Base-by-base conservation (phyloP, 257 asterid species). In the Jacaranda copaia region DNA sequence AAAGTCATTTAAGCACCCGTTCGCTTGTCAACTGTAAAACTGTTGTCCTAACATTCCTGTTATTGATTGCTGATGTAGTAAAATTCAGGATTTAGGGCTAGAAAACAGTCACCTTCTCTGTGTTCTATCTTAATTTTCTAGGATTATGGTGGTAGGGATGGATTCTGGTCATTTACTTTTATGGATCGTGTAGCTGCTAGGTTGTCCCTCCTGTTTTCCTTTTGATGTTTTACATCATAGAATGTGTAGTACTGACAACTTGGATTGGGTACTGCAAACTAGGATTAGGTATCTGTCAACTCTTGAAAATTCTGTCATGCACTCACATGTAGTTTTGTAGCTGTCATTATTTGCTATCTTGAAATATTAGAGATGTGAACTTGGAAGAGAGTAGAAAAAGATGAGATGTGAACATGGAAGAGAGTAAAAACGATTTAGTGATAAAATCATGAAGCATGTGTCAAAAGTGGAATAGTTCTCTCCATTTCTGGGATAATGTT, bases 161-260 rank as follows among this genome's bases (percentile, higher is more conserved):
- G 32, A 25, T 25, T 25, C 32, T 25, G 32, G 32, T 25, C 1
- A 25, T 25, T 25, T 0, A 25, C 32, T 15, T 16, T 36, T 76
- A 38, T 76, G 79, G 45, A 5, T 40, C 38, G 40, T 66, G 36
- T n/a, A 43, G 20, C 72, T 48, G 59, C 78, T 35, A 61, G n/a
- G 56, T 6, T 14, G 36, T 60, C 15, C 11, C 14, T 20, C 60
- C 16, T 35, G 71, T 16, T 62, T 49, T 32, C 42, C 60, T 46
- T 63, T 74, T 16, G 39, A 14, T 16, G 40, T 74, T 61, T 59
- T 60, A 60, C 51, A 60, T 46, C 51, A 55, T 38, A 36, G 10
- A n/a, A 0, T 45, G 18, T 66, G n/a, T n/a, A 43, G 8, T 65
- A 19, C 63, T 18, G 38, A 57, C 1, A 60, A 25, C 6, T 68